Evolutionary conservation across 768 basidiomycete genomes (phyloP).

Genomic region (Mycena indigotica): DNA sequence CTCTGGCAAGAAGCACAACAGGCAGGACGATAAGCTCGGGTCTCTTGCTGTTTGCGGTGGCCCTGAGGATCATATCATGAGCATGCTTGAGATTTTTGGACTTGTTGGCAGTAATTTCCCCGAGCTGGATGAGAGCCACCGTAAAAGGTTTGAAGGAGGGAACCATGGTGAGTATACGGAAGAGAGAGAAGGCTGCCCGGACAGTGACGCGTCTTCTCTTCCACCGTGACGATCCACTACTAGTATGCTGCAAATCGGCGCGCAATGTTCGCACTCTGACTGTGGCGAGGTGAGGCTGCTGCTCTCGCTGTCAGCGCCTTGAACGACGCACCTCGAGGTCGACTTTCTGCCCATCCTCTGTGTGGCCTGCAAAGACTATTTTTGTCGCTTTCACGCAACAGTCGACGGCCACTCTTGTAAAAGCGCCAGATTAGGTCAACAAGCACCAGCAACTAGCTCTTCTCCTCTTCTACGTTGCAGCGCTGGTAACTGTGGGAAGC

Average conservation of each 20-base stretch:
- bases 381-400: slow-evolving; percentile 65
- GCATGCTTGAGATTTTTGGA: slow-evolving; percentile 81
- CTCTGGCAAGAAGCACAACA: slow-evolving; percentile 41
- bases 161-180: not conserved
- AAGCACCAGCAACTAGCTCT: slow-evolving; percentile 6
- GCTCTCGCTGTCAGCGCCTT: not conserved
- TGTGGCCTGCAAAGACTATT: slow-evolving; percentile 51
- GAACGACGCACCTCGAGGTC: slow-evolving; percentile 38
- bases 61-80: slow-evolving; percentile 73
- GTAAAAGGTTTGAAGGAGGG: slow-evolving; percentile 69
- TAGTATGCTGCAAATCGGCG: slow-evolving; percentile 54
- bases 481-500: slow-evolving; percentile 53
- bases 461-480: slow-evolving; percentile 43
- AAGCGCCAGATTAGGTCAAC: slow-evolving; percentile 51
- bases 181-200: not conserved
- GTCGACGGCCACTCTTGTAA: slow-evolving; percentile 64
- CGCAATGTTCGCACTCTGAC: slow-evolving; percentile 59
- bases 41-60: slow-evolving; percentile 60
- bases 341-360: slow-evolving; percentile 83
- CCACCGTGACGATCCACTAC: too few species aligned
- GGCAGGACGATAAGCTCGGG: slow-evolving; percentile 85
- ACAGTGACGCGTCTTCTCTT: too few species aligned
- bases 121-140: slow-evolving; percentile 89
- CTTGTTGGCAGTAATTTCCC: slow-evolving; percentile 72
- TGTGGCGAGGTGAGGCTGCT: slow-evolving; percentile 44